Percentiles rank a stretch among this genome's conserved stretches.
These are phyloP conservation scores for Pleurotus citrinopileatus DNA, from an alignment of 768 basidiomycete species.

Conservation along the genomic window DNA sequence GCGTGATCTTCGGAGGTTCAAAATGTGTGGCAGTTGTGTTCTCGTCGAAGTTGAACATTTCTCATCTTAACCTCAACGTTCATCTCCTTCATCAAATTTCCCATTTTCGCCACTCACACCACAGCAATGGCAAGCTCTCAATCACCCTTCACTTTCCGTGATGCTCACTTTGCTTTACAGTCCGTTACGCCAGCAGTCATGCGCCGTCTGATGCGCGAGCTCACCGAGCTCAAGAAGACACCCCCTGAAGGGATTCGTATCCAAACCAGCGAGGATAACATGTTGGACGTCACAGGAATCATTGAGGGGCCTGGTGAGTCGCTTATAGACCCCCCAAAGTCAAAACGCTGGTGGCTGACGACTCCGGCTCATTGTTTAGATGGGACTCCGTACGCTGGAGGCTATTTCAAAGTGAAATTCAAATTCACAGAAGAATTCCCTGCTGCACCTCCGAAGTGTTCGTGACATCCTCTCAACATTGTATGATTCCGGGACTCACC, in stretches of 20 bases:
- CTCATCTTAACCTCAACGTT: not conserved
- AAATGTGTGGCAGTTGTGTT: not conserved
- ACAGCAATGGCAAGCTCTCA: not conserved
- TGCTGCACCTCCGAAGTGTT: conserved; percentile 91
- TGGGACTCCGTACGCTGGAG: conserved; percentile 66
- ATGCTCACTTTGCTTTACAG: conserved; percentile 19
- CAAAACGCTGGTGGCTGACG: conserved; percentile 21
- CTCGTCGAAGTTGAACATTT: not conserved
- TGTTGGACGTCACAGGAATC: conserved; percentile 83
- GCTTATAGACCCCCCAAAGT: conserved; percentile 3
- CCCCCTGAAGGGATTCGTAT: conserved; percentile 95
- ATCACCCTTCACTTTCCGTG: not conserved
- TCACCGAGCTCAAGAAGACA: conserved; percentile 72
- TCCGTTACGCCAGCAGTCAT: conserved; percentile 55
- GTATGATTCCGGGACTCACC: conserved; percentile 8
- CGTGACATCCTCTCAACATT: conserved; percentile 20
- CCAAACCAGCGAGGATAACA: conserved; percentile 81
- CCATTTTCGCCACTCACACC: not conserved
- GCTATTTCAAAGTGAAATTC: conserved; percentile 76
- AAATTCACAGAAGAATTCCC: conserved; percentile 94
- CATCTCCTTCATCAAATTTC: not conserved
- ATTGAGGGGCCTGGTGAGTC: conserved; percentile 86
- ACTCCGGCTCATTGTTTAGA: conserved; percentile 30
- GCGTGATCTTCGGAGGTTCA: no score
- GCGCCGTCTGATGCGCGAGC: conserved; percentile 87